phyloP scores from a whole-genome alignment of 164 flowering plant genomes.

The Berberis vulgaris region DNA sequence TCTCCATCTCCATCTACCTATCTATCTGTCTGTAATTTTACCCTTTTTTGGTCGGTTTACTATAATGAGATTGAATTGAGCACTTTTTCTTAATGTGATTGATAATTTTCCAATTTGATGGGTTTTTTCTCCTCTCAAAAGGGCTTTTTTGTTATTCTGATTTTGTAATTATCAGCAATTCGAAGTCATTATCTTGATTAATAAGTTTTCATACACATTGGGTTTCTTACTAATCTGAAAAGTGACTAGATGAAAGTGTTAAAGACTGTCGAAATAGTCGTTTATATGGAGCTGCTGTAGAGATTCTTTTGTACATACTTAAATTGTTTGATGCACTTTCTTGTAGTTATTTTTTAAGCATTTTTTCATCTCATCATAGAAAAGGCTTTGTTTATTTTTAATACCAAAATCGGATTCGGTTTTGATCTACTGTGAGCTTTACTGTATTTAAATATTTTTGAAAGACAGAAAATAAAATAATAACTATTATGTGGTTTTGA shows the following conservation, averaged over 20 bases:
- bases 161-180: too few relatives aligned
- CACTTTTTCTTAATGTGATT: not conserved
- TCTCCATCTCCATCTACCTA: slow-evolving; percentile 12
- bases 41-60: slow-evolving; percentile 22
- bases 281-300: too few relatives aligned
- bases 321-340: not conserved
- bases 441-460: not conserved
- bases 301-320: not conserved
- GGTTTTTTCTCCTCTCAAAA: not conserved
- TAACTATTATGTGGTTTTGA: not conserved
- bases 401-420: not conserved
- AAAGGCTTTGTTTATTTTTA: too few relatives aligned
- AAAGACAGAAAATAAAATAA: not conserved
- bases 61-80: slow-evolving; percentile 12
- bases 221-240: too few relatives aligned
- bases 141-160: too few relatives aligned
- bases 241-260: too few relatives aligned
- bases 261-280: too few relatives aligned
- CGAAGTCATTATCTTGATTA: too few relatives aligned
- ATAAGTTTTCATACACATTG: too few relatives aligned
- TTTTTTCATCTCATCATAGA: not conserved
- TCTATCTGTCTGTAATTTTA: slow-evolving; percentile 47
- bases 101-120: not conserved
- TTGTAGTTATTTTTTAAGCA: not conserved
- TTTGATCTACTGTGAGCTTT: not conserved